These are phyloP conservation scores for Fragaria nilgerrensis DNA, from an alignment of 306 rosid genomes.

Conservation along the genomic window DNA sequence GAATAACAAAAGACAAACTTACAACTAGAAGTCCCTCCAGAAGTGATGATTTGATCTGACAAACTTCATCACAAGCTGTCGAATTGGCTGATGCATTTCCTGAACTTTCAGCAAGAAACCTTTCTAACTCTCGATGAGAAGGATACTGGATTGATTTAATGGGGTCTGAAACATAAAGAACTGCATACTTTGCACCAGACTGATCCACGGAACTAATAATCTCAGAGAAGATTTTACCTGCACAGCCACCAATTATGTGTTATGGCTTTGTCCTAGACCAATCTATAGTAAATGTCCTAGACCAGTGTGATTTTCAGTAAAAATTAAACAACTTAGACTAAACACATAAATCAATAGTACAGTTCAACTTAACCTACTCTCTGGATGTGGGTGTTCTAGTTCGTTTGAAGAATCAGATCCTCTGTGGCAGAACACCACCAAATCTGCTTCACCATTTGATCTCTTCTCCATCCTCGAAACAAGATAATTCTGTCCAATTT, in stretches of 20 bases:
- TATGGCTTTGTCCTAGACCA: not conserved
- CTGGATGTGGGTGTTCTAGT: slow-evolving; percentile 45
- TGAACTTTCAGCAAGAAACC: slow-evolving; percentile 69
- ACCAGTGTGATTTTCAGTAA: slow-evolving; percentile 1
- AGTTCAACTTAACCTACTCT: slow-evolving; percentile 52
- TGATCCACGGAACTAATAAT: slow-evolving; percentile 66
- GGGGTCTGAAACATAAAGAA: slow-evolving; percentile 83
- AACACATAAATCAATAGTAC: slow-evolving; percentile 1
- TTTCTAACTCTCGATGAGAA: slow-evolving; percentile 61
- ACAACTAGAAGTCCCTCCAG: slow-evolving; percentile 89
- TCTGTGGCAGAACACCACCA: slow-evolving; percentile 73
- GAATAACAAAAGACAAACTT: slow-evolving; percentile 30
- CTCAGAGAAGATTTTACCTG: slow-evolving; percentile 62
- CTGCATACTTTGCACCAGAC: slow-evolving; percentile 78
- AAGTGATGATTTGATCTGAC: slow-evolving; percentile 88
- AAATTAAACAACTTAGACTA: slow-evolving; percentile 7
- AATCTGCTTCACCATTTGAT: slow-evolving; percentile 53
- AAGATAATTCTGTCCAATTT: slow-evolving; percentile 64
- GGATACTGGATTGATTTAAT: slow-evolving; percentile 57
- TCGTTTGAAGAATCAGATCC: slow-evolving; percentile 38
- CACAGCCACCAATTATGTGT: slow-evolving; percentile 22
- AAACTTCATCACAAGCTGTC: slow-evolving; percentile 66
- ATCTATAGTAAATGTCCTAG: not conserved
- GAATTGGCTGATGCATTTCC: slow-evolving; percentile 45
- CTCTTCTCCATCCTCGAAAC: slow-evolving; percentile 54